Conservation (phyloP, 2,329 filamentous ascomycete species). For the Alternaria infectoria region DNA sequence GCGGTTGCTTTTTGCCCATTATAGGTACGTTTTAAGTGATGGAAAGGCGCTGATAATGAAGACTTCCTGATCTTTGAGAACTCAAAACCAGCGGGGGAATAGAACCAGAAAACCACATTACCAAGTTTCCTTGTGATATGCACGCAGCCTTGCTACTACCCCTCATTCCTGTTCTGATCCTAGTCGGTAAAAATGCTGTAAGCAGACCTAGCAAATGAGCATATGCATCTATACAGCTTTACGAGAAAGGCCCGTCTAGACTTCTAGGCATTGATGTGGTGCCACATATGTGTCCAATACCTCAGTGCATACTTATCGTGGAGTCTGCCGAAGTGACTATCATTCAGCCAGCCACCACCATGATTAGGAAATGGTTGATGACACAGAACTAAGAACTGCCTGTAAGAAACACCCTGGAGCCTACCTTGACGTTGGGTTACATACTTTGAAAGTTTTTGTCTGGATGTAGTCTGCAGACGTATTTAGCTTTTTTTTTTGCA, state of each 20-base stretch:
- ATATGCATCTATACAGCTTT: neutral
- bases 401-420: too few relatives aligned
- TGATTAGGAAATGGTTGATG: neutral
- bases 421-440: too few relatives aligned
- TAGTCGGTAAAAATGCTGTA: neutral
- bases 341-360: neutral
- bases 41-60: too few relatives aligned
- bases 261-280: neutral
- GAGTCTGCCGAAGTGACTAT: neutral
- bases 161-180: neutral
- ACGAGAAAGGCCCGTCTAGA: neutral
- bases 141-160: neutral
- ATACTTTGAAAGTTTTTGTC: too few relatives aligned
- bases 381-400: too few relatives aligned
- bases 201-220: neutral
- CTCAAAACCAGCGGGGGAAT: too few relatives aligned
- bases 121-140: accelerated
- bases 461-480: too few relatives aligned
- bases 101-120: neutral
- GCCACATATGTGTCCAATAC: neutral
- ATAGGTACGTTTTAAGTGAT: too few relatives aligned
- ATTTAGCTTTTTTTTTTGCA: too few relatives aligned
- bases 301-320: neutral
- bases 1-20: too few relatives aligned
- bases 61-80: too few relatives aligned